Evolutionary conservation across 2,329 filamentous ascomycete species (phyloP).

Genomic region (Trichothecium sympodiale): DNA sequence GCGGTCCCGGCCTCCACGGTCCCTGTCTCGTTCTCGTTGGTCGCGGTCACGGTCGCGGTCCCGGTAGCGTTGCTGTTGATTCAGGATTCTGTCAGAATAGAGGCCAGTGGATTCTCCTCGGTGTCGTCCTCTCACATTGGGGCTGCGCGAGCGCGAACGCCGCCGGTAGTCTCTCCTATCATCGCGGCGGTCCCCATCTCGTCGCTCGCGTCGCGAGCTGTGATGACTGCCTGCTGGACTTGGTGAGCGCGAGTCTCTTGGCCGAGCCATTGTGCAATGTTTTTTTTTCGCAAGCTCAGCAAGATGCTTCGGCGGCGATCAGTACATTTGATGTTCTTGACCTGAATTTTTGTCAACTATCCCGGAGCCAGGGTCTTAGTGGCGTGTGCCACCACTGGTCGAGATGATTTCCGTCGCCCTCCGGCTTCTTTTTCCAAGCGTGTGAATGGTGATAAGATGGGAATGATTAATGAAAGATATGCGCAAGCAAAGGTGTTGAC

Average conservation of each 20-base stretch:
- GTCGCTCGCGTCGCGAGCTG: conserved; percentile 58
- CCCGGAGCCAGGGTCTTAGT: too few relatives aligned
- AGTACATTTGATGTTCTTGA: conserved; percentile 20
- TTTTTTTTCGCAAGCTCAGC: conserved; percentile 23
- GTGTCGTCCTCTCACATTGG: conserved; percentile 40
- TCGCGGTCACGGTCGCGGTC: conserved; percentile 38
- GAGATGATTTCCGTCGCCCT: too few relatives aligned
- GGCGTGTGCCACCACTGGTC: too few relatives aligned
- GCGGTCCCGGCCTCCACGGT: conserved; percentile 43
- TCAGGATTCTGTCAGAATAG: conserved; percentile 26
- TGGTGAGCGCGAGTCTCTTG: conserved; percentile 72
- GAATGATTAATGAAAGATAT: too few relatives aligned
- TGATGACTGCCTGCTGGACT: conserved; percentile 81
- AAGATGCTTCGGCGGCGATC: conserved; percentile 26
- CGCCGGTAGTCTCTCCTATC: conserved; percentile 40
- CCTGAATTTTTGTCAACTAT: background rate
- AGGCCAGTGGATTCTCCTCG: conserved; percentile 8
- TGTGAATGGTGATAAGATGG: too few relatives aligned
- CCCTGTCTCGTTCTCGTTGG: conserved; percentile 39
- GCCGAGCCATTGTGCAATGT: conserved; percentile 41
- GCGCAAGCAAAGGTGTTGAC: too few relatives aligned
- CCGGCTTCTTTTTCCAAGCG: too few relatives aligned
- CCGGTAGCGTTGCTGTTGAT: conserved; percentile 45
- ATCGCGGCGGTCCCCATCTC: conserved; percentile 39
- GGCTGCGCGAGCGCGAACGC: conserved; percentile 51